A percentile compares a stretch with the other conserved stretches of the same genome.
These are phyloP conservation scores for Magnaporthales sp. DNA, from an alignment of 2,329 filamentous ascomycete species.

Conservation along the genomic window DNA sequence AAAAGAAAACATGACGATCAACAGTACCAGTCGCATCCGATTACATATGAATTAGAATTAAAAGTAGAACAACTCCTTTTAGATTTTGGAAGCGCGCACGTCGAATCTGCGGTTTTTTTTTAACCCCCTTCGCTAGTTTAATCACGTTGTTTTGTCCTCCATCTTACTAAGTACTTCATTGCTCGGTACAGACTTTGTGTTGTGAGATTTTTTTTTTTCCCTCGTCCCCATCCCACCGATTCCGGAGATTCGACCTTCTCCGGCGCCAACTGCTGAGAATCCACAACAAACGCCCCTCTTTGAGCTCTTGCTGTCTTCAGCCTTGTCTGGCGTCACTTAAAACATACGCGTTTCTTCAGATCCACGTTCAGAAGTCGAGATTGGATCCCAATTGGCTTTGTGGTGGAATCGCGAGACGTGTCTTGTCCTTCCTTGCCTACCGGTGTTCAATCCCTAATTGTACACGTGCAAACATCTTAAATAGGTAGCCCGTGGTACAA, in stretches of 20 bases:
- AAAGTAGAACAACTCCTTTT: background rate
- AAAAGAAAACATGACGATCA: background rate
- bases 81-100: background rate
- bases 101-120: background rate
- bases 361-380: background rate
- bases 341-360: background rate
- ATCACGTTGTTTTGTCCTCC: background rate
- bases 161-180: background rate
- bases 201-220: background rate
- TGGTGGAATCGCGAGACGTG: background rate
- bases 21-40: background rate
- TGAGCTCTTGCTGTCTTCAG: background rate
- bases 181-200: background rate
- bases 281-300: background rate
- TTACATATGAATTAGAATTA: background rate
- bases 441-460: background rate
- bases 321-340: background rate
- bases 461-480: background rate
- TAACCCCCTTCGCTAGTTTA: background rate
- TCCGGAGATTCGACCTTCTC: background rate
- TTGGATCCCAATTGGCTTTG: background rate
- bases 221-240: constrained; percentile 9
- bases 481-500: background rate
- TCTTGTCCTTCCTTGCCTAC: background rate
- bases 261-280: background rate